Evolutionary conservation across 495 filamentous ascomycete species (phyloP).

Genomic region (Neurospora sp.): DNA sequence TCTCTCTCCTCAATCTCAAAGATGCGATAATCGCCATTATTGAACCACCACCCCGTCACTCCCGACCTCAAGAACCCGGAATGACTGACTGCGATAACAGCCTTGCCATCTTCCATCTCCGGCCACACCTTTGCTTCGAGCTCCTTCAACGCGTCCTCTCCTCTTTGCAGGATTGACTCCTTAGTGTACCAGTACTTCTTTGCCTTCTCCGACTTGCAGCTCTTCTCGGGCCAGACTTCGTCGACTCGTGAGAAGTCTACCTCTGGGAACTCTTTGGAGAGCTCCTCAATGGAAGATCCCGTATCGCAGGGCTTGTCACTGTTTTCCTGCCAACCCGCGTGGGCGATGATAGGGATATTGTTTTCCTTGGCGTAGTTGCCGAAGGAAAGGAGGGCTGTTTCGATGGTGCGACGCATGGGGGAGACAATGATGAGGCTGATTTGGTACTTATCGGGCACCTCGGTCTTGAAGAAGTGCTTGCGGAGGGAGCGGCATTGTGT

Average conservation of each 20-base stretch:
- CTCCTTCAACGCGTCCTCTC: conserved; percentile 34
- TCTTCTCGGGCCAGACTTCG: conserved; percentile 47
- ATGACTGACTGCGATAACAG: conserved; percentile 50
- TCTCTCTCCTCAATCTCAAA: conserved; percentile 42
- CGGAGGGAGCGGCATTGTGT: conserved; percentile 40
- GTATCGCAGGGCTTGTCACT: conserved; percentile 47
- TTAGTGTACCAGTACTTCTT: conserved; percentile 37
- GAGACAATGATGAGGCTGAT: conserved; percentile 47
- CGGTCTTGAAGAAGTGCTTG: conserved; percentile 31
- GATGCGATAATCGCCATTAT: conserved; percentile 53
- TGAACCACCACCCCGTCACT: conserved; percentile 37
- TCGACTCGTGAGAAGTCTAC: conserved; percentile 46
- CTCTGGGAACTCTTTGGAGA: conserved; percentile 38
- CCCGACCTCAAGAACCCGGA: conserved; percentile 44
- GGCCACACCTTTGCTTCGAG: conserved; percentile 33
- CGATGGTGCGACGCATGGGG: conserved; percentile 47
- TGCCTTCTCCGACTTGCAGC: conserved; percentile 21
- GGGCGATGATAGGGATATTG: conserved; percentile 40
- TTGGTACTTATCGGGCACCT: conserved; percentile 35
- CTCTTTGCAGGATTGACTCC: conserved; percentile 37
- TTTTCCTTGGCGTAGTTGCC: conserved; percentile 38
- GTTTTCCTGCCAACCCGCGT: conserved; percentile 51
- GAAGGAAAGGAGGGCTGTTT: conserved; percentile 43
- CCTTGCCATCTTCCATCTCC: conserved; percentile 33
- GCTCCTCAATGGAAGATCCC: conserved; percentile 32